Conservation (phyloP, 345 rosid species). For the Lumnitzera racemosa region DNA sequence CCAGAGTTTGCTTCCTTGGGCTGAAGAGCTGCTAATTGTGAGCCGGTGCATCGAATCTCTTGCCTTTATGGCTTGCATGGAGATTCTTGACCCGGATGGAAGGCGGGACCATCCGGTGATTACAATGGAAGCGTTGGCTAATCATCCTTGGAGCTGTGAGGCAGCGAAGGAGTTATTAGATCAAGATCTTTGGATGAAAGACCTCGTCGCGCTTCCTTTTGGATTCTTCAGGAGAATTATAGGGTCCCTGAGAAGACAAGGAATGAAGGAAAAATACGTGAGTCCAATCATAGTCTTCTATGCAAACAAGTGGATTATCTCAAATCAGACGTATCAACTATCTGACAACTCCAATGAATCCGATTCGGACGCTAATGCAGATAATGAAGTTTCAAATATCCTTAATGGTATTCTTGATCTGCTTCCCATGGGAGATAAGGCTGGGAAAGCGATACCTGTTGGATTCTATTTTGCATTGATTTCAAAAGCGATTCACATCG, state of each 20-base stretch:
- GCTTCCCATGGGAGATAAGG: conserved; percentile 44
- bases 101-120: conserved; percentile 48
- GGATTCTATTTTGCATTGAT: conserved; percentile 70
- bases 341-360: conserved; percentile 28
- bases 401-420: conserved; percentile 51
- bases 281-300: conserved; percentile 56
- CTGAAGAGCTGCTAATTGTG: conserved; percentile 58
- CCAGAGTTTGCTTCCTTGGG: conserved; percentile 44
- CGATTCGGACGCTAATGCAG: conserved; percentile 6
- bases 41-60: conserved; percentile 76
- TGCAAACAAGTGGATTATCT: conserved; percentile 49
- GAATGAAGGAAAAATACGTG: conserved; percentile 75
- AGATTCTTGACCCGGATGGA: conserved; percentile 83
- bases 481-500: conserved; percentile 32
- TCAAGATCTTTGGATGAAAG: conserved; percentile 68
- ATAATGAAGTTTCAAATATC: conserved; percentile 15
- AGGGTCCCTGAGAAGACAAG: conserved; percentile 71
- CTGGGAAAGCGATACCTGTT: conserved; percentile 46
- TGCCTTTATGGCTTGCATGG: conserved; percentile 86
- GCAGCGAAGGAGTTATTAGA: conserved; percentile 30
- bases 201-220: conserved; percentile 58
- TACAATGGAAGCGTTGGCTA: conserved; percentile 36
- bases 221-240: conserved; percentile 63
- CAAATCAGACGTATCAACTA: conserved; percentile 30
- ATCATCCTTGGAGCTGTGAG: conserved; percentile 51